Evolutionary conservation across 2,329 filamentous ascomycete genomes (phyloP).

Genomic region (Beauveria brongniartii): DNA sequence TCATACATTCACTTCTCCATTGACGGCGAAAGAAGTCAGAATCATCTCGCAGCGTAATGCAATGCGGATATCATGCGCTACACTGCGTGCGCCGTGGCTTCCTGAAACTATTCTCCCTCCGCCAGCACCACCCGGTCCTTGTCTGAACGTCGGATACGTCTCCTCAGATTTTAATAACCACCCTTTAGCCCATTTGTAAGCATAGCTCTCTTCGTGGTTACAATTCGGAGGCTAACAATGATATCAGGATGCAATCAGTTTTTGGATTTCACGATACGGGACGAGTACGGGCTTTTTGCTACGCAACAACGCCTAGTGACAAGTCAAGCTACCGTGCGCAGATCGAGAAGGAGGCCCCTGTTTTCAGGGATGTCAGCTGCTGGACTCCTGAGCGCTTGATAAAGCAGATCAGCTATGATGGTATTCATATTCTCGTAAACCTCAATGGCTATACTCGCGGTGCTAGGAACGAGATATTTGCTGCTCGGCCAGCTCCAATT

Average conservation of each 20-base stretch:
- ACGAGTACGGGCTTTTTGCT: conserved; percentile 81
- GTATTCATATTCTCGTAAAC: conserved; percentile 91
- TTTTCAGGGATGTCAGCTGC: conserved; percentile 79
- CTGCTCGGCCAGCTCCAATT: conserved; percentile 84
- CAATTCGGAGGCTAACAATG: conserved; percentile 1
- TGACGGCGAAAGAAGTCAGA: conserved; percentile 85
- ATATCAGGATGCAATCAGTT: conserved; percentile 80
- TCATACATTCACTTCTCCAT: conserved; percentile 92
- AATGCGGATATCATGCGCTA: conserved; percentile 84
- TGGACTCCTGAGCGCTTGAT: conserved; percentile 84
- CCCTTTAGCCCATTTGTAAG: conserved; percentile 78
- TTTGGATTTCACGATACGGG: conserved; percentile 78
- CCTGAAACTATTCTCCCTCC: conserved; percentile 74
- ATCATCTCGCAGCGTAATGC: conserved; percentile 94
- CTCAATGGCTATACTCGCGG: conserved; percentile 97
- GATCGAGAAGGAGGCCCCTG: conserved; percentile 85
- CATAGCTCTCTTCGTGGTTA: background rate
- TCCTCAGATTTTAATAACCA: conserved; percentile 99
- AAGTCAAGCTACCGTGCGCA: conserved; percentile 82
- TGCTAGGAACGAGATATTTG: conserved; percentile 95
- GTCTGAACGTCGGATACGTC: conserved; percentile 89
- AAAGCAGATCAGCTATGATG: conserved; percentile 76
- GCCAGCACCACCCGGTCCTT: conserved; percentile 70
- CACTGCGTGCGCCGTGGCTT: conserved; percentile 80
- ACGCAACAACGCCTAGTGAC: conserved; percentile 89